Percentiles rank a stretch among this genome's conserved stretches.
These are phyloP conservation scores for Ilex aquifolium DNA, from an alignment of 257 asterid species.

Conservation along the genomic window DNA sequence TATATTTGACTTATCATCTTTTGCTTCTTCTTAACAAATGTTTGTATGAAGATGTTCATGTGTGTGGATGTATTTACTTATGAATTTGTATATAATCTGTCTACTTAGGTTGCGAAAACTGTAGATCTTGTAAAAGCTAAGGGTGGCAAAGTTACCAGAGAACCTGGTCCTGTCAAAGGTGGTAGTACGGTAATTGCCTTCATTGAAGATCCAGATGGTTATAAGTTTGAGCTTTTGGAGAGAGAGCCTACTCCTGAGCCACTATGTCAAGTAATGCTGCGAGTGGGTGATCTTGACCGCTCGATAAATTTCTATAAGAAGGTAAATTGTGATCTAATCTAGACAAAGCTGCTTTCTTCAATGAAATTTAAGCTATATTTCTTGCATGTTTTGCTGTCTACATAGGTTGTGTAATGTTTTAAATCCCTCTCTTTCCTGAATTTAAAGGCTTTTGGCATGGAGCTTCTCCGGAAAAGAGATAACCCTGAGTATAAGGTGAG, in stretches of 20 bases:
- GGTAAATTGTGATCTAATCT: slow-evolving; percentile 15
- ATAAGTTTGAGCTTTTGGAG: slow-evolving; percentile 38
- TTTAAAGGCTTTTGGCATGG: slow-evolving; percentile 47
- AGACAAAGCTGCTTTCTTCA: slow-evolving; percentile 2
- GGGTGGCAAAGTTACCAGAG: slow-evolving; percentile 30
- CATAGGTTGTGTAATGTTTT: background rate
- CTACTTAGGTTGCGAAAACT: slow-evolving; percentile 31
- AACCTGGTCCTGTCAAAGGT: slow-evolving; percentile 22
- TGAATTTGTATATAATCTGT: background rate
- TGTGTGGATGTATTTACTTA: background rate
- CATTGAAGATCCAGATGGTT: slow-evolving; percentile 45
- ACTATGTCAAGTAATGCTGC: slow-evolving; percentile 44
- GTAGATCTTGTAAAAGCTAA: slow-evolving; percentile 34
- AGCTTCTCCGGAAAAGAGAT: slow-evolving; percentile 35
- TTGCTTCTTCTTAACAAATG: no score
- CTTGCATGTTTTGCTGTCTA: background rate
- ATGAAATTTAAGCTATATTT: background rate
- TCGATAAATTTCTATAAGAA: slow-evolving; percentile 39
- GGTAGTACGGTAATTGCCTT: slow-evolving; percentile 25
- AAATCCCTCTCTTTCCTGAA: slow-evolving; percentile 5
- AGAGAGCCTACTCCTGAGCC: slow-evolving; percentile 32
- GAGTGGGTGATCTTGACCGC: slow-evolving; percentile 49
- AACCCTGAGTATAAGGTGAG: slow-evolving; percentile 40
- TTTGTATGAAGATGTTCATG: no score
- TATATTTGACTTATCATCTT: no score